Evolutionary conservation across 441 rosid species (phyloP).

Genomic region (Corymbia calophylla): DNA sequence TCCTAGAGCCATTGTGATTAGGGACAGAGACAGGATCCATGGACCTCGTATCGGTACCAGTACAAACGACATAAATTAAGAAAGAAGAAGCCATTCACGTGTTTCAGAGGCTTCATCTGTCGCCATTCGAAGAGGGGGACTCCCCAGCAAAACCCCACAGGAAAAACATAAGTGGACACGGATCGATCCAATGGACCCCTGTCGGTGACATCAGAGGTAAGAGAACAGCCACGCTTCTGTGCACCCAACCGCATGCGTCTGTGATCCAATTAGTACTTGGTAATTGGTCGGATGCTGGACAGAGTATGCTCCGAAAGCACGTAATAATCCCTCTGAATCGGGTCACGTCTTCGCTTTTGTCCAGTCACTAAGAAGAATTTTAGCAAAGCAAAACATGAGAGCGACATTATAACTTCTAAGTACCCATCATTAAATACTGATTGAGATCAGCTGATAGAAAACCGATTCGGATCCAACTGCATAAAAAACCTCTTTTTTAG

Average conservation of each 20-base stretch:
- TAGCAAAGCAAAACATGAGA: neutral
- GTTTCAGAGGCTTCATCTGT: neutral
- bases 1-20: neutral
- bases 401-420: neutral
- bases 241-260: conserved; percentile 1
- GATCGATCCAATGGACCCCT: neutral
- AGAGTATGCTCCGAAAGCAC: neutral
- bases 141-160: neutral
- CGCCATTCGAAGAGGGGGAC: neutral
- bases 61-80: neutral
- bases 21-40: neutral
- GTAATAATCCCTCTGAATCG: neutral
- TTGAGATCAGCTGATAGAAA: neutral
- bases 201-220: neutral
- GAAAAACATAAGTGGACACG: neutral
- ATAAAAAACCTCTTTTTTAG: neutral
- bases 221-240: conserved; percentile 4
- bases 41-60: neutral
- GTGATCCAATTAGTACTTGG: neutral
- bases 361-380: neutral
- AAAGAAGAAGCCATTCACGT: neutral
- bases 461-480: neutral
- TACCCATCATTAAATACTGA: neutral
- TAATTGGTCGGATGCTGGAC: neutral
- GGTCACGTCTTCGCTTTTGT: neutral